Evolutionary conservation across 257 asterid species (phyloP), one percentile per base, ranked within the genome.

Genomic region (Scutellaria baicalensis): DNA sequence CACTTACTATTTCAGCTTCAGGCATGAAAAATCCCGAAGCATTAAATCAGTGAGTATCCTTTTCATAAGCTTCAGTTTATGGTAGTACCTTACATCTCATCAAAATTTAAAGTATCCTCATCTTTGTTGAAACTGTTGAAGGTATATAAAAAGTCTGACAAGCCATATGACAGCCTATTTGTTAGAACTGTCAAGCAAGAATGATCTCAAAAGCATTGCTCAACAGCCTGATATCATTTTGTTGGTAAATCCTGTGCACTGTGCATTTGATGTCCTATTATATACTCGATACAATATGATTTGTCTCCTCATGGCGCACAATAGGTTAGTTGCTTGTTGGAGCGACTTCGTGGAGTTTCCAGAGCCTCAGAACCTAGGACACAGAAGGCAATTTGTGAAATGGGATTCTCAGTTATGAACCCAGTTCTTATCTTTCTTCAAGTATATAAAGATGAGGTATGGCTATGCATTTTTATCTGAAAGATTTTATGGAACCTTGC

Each of bases 261-360:
- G 35, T 33, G 56, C 64, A 43, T 60, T 80, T 23, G 38, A 5
- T 73, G 6, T 61, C 59, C 47, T 33, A 21, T 13, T 36, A 72
- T 54, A 67, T 62, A 68, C 50, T 44, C 20, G 12, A 35, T 50
- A 48, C 42, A 49, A 50, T 51, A 43, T 63, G 35, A 45, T 59
- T 73, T 56, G 62, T 68, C 64, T 59, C 67, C 67, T 47, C 70
- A 68, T 73, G 70, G 61, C 71, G 64, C 66, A 61, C 75, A 48
- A 67, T 65, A 93, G 98, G 98, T 91, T 56, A 83, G 91, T 81
- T 91, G 96, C 83, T 82, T 86, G 82, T 83, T 89, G 79, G 99
- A 93, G 83, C 89, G 99, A 72, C 97, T 93, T 78, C 96, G 99
- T 58, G 99, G 99, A 63, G 95, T 90, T 82, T 91, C 99, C 73